Percentiles rank a stretch among this genome's conserved stretches.
phyloP scores from a whole-genome alignment of 2,329 filamentous ascomycete genomes.

The Aspergillus pseudoterreus region DNA sequence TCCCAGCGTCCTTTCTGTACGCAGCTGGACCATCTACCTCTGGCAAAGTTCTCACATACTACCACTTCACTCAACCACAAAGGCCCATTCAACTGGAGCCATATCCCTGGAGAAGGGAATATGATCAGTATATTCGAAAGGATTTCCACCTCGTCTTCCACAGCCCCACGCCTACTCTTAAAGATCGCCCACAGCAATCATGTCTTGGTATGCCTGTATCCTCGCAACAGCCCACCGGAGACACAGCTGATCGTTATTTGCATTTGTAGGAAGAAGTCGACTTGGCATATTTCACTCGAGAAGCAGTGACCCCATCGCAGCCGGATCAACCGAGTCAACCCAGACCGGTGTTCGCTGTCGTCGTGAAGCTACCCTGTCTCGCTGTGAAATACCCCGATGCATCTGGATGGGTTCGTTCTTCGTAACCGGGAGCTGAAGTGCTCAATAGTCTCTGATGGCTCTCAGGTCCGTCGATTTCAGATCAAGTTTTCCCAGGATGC shows the following conservation, averaged over 20 bases:
- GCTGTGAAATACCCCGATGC: slow-evolving; percentile 40
- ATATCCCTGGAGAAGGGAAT: slow-evolving; percentile 36
- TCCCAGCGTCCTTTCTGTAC: slow-evolving; percentile 9
- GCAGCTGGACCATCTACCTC: slow-evolving; percentile 21
- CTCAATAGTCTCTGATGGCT: neutral
- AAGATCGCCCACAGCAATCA: slow-evolving; percentile 33
- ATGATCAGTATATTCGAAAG: slow-evolving; percentile 36
- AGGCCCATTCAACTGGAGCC: slow-evolving; percentile 42
- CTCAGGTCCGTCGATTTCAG: slow-evolving; percentile 43
- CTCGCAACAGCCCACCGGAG: neutral
- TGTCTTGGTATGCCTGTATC: slow-evolving; percentile 31
- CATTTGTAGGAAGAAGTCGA: slow-evolving; percentile 39
- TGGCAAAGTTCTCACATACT: slow-evolving; percentile 46
- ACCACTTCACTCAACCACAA: slow-evolving; percentile 34
- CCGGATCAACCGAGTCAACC: slow-evolving; percentile 14
- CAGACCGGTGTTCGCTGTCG: slow-evolving; percentile 36
- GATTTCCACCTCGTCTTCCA: slow-evolving; percentile 5
- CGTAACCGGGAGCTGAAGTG: neutral
- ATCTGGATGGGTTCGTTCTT: slow-evolving; percentile 24
- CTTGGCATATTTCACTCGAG: slow-evolving; percentile 30
- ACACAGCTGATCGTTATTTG: no score
- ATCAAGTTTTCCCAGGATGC: slow-evolving; percentile 39
- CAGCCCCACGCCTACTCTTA: slow-evolving; percentile 21
- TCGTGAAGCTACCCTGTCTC: slow-evolving; percentile 44
- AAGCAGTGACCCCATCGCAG: slow-evolving; percentile 16